Evolutionary conservation across 2,329 filamentous ascomycete genomes (phyloP), one percentile per base, ranked within the genome.

Genomic region (Hirsutella rhossiliensis): DNA sequence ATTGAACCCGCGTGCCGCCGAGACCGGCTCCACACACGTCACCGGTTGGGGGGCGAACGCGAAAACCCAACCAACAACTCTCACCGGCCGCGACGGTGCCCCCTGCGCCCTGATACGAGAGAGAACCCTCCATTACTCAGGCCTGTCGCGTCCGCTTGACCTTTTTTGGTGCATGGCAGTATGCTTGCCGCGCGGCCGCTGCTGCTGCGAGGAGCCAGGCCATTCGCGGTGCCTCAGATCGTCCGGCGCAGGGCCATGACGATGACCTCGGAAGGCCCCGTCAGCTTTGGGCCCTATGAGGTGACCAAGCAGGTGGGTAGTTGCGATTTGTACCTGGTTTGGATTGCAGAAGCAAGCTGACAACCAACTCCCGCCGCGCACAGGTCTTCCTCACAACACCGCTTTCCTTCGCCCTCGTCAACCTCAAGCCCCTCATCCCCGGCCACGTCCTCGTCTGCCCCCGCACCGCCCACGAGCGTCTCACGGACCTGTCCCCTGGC

Each of bases 391-490:
- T 94, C 63, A 72, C 73, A 51, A 94, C 89, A 2, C 72, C 76
- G 1, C 73, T 84, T 55, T 86, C 82, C 53, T 96, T 88, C 67
- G 88, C 87, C 43, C 73, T 97, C 49, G 89, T 97, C 46, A 98
- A 98, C 67, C 78, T 97, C 60, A 96, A 95, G 66, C 92, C 92
- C 20, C 77, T 98, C 32, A 75, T 96, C 2, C 88, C 89, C 0
- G 92, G 92, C 45, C 92, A 98, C 67, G 82, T 97, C 48, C 84
- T 98, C 29, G 77, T 98, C 48, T 95, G 85, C 52, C 87, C 92
- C 0, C 74, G 78, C 18, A 72, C 72, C 30, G 65, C 69, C 27
- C 82, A 88, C 52, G 76, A 73, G 40, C 84, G 87, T 41, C 74
- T 97, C 45, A 77, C 80, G 42, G 84, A 94, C 59, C 76, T 96